Evolutionary conservation across 495 filamentous ascomycete genomes (phyloP), one percentile per base, ranked within the genome.

Genomic region (Aspergillus egyptiacus): DNA sequence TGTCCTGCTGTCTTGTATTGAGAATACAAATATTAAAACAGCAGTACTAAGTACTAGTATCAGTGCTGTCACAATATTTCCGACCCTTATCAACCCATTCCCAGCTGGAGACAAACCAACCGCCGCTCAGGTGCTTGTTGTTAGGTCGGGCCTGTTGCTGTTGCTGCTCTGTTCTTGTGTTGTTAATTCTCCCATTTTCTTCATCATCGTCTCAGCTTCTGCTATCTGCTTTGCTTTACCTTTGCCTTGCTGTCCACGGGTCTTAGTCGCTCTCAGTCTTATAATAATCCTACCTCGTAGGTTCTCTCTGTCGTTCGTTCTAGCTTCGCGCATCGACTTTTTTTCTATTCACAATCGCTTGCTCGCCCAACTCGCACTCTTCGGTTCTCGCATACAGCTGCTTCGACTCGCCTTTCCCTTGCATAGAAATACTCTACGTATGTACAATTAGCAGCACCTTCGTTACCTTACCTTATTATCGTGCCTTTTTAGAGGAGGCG

Each of bases 131-230:
- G n/a, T n/a, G n/a, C 43, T 48, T 53, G 43, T 46, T 47, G 50
- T 53, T 27, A 15, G 23, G 28, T 24, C 41, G n/a, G n/a, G n/a
- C 45, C 22, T 46, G 50, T 46, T 52, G 35, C 41, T 53, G 41
- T 44, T 20, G 22, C 19, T 48, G 27, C 44, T 34, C 18, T 49
- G 27, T 47, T 34, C 18, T 49, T 22, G 41, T 45, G 23, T 46
- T 23, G 2, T 31, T 52, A 31, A 8, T 31, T 31, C 20, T n/a
- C 15, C 42, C 37, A 41, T 50, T 23, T 18, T 13, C 44, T 42
- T 48, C 23, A 15, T 7, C 33, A 40, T 28, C n/a, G n/a, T n/a
- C 39, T 42, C 49, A 45, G 34, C 52, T 56, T 60, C 62, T 64
- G 54, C 50, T 42, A 22, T 53, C 35, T 17, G 36, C 8, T 14